These are phyloP conservation scores for Suhomyces sp. DNA, from an alignment of 805 yeast genomes.

Conservation along the genomic window DNA sequence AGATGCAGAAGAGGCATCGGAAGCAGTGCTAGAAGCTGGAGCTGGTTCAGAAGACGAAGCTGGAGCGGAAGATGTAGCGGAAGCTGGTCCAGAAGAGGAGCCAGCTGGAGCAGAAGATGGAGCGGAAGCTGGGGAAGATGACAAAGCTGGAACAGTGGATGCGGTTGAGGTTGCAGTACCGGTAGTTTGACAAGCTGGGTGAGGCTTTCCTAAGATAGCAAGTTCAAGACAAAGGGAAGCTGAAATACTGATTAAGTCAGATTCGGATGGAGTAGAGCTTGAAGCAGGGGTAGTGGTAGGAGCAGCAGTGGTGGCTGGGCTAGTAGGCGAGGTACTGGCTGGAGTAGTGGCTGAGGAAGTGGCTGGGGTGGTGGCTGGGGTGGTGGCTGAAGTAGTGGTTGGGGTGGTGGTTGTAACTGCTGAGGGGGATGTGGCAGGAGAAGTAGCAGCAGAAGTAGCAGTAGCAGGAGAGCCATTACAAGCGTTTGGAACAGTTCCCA, in stretches of 20 bases:
- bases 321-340: neutral
- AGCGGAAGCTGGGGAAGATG: neutral
- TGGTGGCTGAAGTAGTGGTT: neutral
- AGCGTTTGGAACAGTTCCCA: neutral
- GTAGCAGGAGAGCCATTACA: too few species aligned
- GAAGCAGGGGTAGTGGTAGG: constrained; percentile 3
- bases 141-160: constrained; percentile 4
- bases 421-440: too few species aligned
- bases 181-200: neutral
- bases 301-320: constrained; percentile 3
- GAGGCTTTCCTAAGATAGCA: neutral
- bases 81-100: neutral
- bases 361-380: neutral
- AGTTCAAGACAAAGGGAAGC: constrained; percentile 1
- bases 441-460: too few species aligned
- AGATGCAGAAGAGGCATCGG: neutral
- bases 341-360: constrained; percentile 3
- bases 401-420: neutral
- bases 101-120: constrained; percentile 1
- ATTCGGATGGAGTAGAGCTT: constrained; percentile 2
- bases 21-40: constrained; percentile 35
- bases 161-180: constrained; percentile 1
- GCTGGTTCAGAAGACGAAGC: constrained; percentile 19
- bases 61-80: neutral
- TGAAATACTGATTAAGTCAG: neutral